A percentile compares a stretch with the other conserved stretches of the same genome.
phyloP scores from a whole-genome alignment of 2,329 filamentous ascomycete species.

The Beauveria sp. region DNA sequence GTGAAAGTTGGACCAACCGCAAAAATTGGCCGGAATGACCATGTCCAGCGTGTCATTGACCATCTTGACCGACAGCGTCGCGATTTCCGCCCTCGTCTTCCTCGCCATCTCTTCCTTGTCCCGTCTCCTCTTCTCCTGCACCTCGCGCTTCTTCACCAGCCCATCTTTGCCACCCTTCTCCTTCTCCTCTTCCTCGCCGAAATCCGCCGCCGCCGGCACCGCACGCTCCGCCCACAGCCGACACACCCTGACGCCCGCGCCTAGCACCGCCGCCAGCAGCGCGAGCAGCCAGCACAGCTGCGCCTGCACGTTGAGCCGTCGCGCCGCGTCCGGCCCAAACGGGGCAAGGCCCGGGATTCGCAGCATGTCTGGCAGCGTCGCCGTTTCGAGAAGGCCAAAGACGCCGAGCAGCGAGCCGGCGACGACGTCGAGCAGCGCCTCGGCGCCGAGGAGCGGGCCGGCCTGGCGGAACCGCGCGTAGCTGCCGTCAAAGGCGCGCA shows the following conservation, averaged over 20 bases:
- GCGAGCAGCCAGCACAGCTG: conserved; percentile 65
- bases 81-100: conserved; percentile 23
- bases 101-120: conserved; percentile 27
- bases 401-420: conserved; percentile 54
- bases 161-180: conserved; percentile 12
- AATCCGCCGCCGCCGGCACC: conserved; percentile 22
- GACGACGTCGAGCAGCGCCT: conserved; percentile 44
- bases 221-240: conserved; percentile 28
- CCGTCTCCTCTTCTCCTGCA: conserved; percentile 24
- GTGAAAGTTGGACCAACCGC: conserved; percentile 52
- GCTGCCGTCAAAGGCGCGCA: conserved; percentile 49
- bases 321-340: conserved; percentile 43
- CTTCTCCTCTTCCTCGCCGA: conserved; percentile 13
- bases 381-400: conserved; percentile 60
- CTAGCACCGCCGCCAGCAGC: conserved; percentile 42
- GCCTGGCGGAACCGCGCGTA: conserved; percentile 31
- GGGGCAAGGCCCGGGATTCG: conserved; percentile 36
- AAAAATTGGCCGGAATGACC: conserved; percentile 48
- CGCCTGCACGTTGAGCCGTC: conserved; percentile 47
- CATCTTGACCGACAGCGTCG: conserved; percentile 37
- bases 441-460: conserved; percentile 19
- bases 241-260: conserved; percentile 34
- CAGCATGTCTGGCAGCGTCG: conserved; percentile 50
- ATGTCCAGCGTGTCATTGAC: conserved; percentile 54
- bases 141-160: conserved; percentile 16